Conservation (phyloP, 768 basidiomycete genomes). For the Naganishia kalamii region DNA sequence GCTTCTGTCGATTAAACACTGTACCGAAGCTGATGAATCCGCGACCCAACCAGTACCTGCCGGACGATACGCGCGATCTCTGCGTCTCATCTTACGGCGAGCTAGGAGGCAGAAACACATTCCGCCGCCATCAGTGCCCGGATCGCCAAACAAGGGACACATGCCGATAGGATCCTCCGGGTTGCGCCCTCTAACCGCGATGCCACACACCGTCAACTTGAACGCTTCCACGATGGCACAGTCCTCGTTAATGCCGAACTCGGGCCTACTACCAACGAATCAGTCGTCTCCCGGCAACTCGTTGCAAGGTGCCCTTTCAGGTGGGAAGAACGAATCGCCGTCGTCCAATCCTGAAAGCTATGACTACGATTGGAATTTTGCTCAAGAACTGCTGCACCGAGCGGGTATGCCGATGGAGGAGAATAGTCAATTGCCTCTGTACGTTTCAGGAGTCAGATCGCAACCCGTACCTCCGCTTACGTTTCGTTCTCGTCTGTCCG, state of each 20-base stretch:
- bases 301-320: neutral
- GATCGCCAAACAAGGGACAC: conserved; percentile 33
- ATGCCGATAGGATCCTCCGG: conserved; percentile 11
- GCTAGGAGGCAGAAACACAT: conserved; percentile 47
- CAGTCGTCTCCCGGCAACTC: neutral
- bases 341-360: conserved; percentile 34
- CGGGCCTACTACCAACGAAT: neutral
- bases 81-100: conserved; percentile 76
- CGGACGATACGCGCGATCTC: conserved; percentile 81
- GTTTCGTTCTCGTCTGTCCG: neutral
- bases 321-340: conserved; percentile 38
- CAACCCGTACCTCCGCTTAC: neutral
- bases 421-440: conserved; percentile 42
- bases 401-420: conserved; percentile 38
- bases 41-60: conserved; percentile 67
- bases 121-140: conserved; percentile 40
- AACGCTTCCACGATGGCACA: neutral
- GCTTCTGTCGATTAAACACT: neutral
- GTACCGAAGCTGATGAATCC: neutral
- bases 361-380: conserved; percentile 43
- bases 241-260: neutral
- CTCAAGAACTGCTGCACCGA: conserved; percentile 39
- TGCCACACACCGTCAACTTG: neutral
- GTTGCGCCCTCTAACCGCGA: conserved; percentile 20
- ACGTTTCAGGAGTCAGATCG: conserved; percentile 18